These are phyloP conservation scores for Centaurea solstitialis DNA, from an alignment of 129 eudicot species.

Conservation along the genomic window DNA sequence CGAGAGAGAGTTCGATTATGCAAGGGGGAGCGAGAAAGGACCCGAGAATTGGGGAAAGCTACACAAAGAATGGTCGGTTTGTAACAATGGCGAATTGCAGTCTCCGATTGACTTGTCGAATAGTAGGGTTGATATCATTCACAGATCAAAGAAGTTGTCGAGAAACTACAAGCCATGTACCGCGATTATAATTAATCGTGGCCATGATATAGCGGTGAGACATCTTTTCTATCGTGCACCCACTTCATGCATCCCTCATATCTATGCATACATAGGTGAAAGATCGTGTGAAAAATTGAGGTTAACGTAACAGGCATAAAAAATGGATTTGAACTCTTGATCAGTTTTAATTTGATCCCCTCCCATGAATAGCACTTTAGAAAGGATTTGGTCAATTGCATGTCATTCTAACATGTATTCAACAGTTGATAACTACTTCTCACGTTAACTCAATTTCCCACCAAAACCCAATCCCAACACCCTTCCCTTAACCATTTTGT, in stretches of 20 bases:
- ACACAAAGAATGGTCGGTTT: conserved; percentile 59
- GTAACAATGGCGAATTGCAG: conserved; percentile 56
- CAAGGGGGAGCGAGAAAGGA: conserved; percentile 36
- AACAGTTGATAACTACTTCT: no score
- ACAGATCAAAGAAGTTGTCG: conserved; percentile 17
- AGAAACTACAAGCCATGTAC: conserved; percentile 39
- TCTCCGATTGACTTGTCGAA: conserved; percentile 56
- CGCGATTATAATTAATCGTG: conserved; percentile 43
- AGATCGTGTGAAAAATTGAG: no score
- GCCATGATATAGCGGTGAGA: conserved; percentile 57
- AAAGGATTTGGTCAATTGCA: no score
- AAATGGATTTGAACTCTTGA: no score
- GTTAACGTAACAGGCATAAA: no score
- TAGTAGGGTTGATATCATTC: conserved; percentile 26
- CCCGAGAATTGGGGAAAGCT: conserved; percentile 57
- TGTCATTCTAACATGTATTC: no score
- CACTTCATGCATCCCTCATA: not conserved
- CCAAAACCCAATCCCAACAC: no score
- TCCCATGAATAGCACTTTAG: no score
- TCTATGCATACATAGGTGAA: not conserved
- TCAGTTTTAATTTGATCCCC: no score
- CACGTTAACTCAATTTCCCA: no score
- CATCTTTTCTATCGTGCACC: not conserved
- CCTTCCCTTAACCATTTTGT: no score
- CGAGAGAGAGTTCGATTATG: conserved; percentile 57